Evolutionary conservation across 2,329 filamentous ascomycete genomes (phyloP).

Genomic region (Sphaerulina populicola): DNA sequence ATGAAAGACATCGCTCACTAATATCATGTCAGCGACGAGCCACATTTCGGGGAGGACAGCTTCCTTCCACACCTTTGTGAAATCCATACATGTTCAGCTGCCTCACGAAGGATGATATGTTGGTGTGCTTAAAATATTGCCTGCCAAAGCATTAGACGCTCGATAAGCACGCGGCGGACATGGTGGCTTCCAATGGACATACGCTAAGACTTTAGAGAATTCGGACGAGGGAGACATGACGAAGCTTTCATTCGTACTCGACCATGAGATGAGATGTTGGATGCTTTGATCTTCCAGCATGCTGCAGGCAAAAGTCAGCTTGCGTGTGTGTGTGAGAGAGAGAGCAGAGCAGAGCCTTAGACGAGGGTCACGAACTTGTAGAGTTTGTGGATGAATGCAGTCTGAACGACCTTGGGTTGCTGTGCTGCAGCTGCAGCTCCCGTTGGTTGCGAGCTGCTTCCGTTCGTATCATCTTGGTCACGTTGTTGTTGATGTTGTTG

Average conservation of each 20-base stretch:
- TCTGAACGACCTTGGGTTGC: constrained; percentile 95
- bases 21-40: not conserved
- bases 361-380: constrained; percentile 65
- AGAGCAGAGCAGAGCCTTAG: not conserved
- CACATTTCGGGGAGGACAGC: not conserved
- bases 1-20: constrained; percentile 97
- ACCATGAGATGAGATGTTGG: constrained; percentile 95
- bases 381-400: constrained; percentile 96
- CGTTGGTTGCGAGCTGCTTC: constrained; percentile 40
- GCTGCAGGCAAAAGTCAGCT: constrained; percentile 44
- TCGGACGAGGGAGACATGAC: constrained; percentile 97
- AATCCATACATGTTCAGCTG: constrained; percentile 99
- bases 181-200: constrained; percentile 13
- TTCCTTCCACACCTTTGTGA: constrained; percentile 72
- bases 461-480: constrained; percentile 27
- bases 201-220: constrained; percentile 94
- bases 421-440: constrained; percentile 66
- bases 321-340: constrained; percentile 20
- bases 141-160: constrained; percentile 41
- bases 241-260: constrained; percentile 86
- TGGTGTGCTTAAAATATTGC: constrained; percentile 99
- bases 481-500: constrained; percentile 13
- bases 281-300: constrained; percentile 95
- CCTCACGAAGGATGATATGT: constrained; percentile 95
- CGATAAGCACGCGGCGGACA: not conserved